A percentile compares a stretch with the other conserved stretches of the same genome.
These are phyloP conservation scores for Citrus reticulata DNA, from an alignment of 345 rosid genomes.

Conservation along the genomic window DNA sequence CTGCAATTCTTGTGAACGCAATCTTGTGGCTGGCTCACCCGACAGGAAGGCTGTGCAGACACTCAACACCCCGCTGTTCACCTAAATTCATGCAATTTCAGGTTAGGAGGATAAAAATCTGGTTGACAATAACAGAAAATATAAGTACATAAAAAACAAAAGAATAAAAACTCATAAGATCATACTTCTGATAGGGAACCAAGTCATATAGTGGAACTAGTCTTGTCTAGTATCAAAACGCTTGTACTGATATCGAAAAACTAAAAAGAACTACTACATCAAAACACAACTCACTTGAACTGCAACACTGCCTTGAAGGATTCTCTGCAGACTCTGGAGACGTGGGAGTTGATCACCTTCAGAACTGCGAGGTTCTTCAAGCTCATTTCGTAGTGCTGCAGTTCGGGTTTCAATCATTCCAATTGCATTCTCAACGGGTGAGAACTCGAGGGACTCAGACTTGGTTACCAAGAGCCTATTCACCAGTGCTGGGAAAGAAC, in stretches of 20 bases:
- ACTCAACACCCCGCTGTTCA: slow-evolving; percentile 93
- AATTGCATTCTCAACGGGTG: slow-evolving; percentile 97
- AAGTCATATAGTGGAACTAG: neutral
- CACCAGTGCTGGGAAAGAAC: slow-evolving; percentile 95
- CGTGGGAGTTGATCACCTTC: slow-evolving; percentile 98
- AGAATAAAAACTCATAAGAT: neutral
- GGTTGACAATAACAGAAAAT: neutral
- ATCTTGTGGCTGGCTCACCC: slow-evolving; percentile 96
- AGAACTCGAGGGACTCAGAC: slow-evolving; percentile 95
- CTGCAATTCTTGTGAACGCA: slow-evolving; percentile 94
- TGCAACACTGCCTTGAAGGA: slow-evolving; percentile 99
- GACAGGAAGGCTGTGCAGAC: slow-evolving; percentile 99
- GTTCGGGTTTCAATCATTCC: slow-evolving; percentile 99
- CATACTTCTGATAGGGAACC: neutral
- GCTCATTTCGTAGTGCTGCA: slow-evolving; percentile 86
- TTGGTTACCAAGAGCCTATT: slow-evolving; percentile 84
- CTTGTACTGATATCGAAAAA: neutral
- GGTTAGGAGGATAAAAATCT: neutral
- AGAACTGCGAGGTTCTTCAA: slow-evolving; percentile 98
- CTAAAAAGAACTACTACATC: neutral
- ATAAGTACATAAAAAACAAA: neutral
- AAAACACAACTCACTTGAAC: slow-evolving; percentile 63
- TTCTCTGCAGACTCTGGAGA: slow-evolving; percentile 94
- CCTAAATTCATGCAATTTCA: slow-evolving; percentile 44
- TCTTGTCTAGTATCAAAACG: neutral